phyloP scores from a whole-genome alignment of 164 flowering plant species.

The Buxus sempervirens region DNA sequence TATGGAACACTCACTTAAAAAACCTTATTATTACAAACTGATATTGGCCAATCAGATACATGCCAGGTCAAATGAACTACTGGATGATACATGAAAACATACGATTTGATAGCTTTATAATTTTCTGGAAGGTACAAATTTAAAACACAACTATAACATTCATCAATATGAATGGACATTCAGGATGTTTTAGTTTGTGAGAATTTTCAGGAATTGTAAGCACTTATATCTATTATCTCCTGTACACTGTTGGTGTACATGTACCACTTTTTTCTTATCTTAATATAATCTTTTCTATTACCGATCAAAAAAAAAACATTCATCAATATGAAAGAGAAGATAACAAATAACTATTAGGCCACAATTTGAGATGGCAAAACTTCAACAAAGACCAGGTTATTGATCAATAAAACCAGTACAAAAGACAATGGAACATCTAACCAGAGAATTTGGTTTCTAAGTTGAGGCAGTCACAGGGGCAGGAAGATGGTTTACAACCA shows the following conservation, averaged over 20 bases:
- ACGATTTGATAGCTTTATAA: no score
- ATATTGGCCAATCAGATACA: no score
- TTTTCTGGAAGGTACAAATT: not conserved
- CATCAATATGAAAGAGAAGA: not conserved
- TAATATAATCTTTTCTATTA: no score
- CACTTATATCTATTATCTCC: no score
- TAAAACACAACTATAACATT: not conserved
- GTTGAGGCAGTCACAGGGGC: slow-evolving; percentile 38
- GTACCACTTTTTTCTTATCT: no score
- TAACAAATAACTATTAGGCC: not conserved
- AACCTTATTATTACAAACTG: no score
- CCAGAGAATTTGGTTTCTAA: slow-evolving; percentile 15
- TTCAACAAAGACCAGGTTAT: not conserved
- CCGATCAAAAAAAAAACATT: not conserved
- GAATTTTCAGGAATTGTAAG: no score
- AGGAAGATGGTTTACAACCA: slow-evolving; percentile 57
- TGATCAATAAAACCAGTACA: not conserved
- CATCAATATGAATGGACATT: not conserved
- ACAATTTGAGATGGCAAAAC: not conserved
- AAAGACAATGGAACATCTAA: slow-evolving; percentile 5
- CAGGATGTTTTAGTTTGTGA: no score
- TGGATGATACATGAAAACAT: no score
- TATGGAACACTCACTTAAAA: no score
- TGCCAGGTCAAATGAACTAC: no score
- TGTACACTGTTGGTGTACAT: no score